Percentiles rank a stretch among this genome's conserved stretches.
Evolutionary conservation across 2,329 filamentous ascomycete species (phyloP).

Genomic region (Paraphoma sp.): DNA sequence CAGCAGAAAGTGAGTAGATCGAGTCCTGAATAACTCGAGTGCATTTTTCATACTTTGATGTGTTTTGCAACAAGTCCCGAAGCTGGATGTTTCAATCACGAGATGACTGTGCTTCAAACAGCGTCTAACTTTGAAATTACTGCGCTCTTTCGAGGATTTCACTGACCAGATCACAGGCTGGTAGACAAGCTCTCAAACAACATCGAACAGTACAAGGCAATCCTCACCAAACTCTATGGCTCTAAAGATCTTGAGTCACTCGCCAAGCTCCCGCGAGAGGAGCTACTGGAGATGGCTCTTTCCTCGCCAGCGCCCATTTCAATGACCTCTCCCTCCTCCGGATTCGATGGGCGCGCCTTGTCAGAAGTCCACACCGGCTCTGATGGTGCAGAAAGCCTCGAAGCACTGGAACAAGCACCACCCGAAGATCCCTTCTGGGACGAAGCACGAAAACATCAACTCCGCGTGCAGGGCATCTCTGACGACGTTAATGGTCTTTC

Average conservation of each 20-base stretch:
- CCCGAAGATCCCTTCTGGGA: slow-evolving; percentile 70
- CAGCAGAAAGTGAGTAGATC: slow-evolving; percentile 71
- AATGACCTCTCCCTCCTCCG: slow-evolving; percentile 43
- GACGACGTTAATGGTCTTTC: slow-evolving; percentile 76
- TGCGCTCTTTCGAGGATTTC: too few relatives aligned
- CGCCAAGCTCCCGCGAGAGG: slow-evolving; percentile 49
- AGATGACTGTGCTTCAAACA: too few relatives aligned
- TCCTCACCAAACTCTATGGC: slow-evolving; percentile 53
- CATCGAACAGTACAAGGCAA: slow-evolving; percentile 54
- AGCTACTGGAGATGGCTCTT: slow-evolving; percentile 54
- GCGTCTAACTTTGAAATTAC: too few relatives aligned
- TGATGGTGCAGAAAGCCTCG: slow-evolving; percentile 60
- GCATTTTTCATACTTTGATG: background rate
- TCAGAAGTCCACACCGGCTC: slow-evolving; percentile 48
- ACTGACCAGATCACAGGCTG: slow-evolving; percentile 63
- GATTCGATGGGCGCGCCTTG: slow-evolving; percentile 38
- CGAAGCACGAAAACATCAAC: slow-evolving; percentile 59
- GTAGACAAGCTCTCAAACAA: slow-evolving; percentile 61
- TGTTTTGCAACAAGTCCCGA: background rate
- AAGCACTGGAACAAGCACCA: slow-evolving; percentile 73
- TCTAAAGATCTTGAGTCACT: slow-evolving; percentile 50
- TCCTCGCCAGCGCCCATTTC: slow-evolving; percentile 46
- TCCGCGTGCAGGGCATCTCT: slow-evolving; percentile 60
- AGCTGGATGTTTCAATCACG: background rate
- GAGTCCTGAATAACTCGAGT: background rate